These are phyloP conservation scores for Oldenlandia corymbosa DNA, from an alignment of 257 asterid species.

Conservation along the genomic window DNA sequence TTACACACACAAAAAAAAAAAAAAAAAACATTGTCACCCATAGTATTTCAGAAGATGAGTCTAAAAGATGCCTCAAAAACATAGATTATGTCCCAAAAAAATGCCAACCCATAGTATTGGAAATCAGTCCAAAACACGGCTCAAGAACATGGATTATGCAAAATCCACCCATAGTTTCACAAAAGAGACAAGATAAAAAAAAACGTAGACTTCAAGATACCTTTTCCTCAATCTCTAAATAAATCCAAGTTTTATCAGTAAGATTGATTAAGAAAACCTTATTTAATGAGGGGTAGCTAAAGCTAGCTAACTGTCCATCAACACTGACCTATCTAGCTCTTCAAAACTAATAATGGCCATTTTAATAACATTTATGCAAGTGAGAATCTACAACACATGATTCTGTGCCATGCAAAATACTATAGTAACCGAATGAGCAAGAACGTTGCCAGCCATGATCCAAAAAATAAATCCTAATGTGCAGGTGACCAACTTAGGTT, in stretches of 20 bases:
- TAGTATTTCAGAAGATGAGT: too few species aligned
- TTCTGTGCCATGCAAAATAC: background rate
- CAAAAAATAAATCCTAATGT: constrained; percentile 9
- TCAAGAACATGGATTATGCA: constrained; percentile 13
- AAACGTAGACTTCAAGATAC: too few species aligned
- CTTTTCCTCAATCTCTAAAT: too few species aligned
- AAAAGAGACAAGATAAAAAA: constrained; percentile 1
- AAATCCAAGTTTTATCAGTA: constrained; percentile 6
- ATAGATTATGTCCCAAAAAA: too few species aligned
- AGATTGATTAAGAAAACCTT: constrained; percentile 1
- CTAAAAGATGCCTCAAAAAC: too few species aligned
- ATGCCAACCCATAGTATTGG: too few species aligned
- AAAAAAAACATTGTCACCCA: too few species aligned
- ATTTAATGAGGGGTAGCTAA: constrained; percentile 8
- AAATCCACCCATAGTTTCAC: constrained; percentile 9
- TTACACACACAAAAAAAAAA: too few species aligned
- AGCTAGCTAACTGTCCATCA: constrained; percentile 33
- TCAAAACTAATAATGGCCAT: constrained; percentile 16
- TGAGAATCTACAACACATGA: constrained; percentile 14
- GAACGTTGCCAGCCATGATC: background rate
- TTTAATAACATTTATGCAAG: constrained; percentile 19
- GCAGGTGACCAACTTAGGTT: constrained; percentile 36
- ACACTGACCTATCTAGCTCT: constrained; percentile 14
- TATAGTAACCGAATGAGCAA: background rate
- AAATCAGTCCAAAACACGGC: background rate